These are phyloP conservation scores for Aspergillus bertholletiae DNA, from an alignment of 495 filamentous ascomycete species.

Conservation along the genomic window DNA sequence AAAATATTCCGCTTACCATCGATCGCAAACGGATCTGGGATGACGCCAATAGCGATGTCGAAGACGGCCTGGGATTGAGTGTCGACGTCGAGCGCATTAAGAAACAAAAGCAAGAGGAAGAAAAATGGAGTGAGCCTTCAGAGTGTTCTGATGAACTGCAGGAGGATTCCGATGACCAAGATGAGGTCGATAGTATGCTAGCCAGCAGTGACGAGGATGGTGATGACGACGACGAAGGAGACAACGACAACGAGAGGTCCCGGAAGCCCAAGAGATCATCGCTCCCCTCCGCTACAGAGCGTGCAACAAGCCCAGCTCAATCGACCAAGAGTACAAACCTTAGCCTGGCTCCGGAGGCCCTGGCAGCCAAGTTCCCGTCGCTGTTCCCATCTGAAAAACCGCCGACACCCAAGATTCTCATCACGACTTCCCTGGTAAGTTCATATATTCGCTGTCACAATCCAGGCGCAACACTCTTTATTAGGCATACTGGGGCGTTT, in stretches of 20 bases:
- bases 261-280: conserved; percentile 20
- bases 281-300: conserved; percentile 48
- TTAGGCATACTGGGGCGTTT: too few species aligned
- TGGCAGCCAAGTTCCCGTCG: conserved; percentile 73
- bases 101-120: conserved; percentile 61
- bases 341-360: conserved; percentile 64
- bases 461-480: too few species aligned
- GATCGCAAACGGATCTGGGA: conserved; percentile 94
- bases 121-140: conserved; percentile 40
- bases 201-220: conserved; percentile 39
- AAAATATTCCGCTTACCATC: conserved; percentile 79
- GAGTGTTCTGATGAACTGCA: conserved; percentile 40
- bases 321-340: conserved; percentile 70
- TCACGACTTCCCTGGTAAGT: conserved; percentile 69
- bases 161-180: conserved; percentile 31
- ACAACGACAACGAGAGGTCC: conserved; percentile 25
- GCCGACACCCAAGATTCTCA: conserved; percentile 69
- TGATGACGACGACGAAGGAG: conserved; percentile 40
- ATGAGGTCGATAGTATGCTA: conserved; percentile 50
- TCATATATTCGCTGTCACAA: background rate
- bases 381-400: conserved; percentile 67
- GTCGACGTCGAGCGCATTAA: conserved; percentile 78
- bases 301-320: conserved; percentile 52
- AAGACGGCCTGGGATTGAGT: conserved; percentile 61
- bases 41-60: conserved; percentile 68